These are phyloP conservation scores for Pythium phragmiticola DNA, from an alignment of 352 stramenopile species.

Conservation along the genomic window DNA sequence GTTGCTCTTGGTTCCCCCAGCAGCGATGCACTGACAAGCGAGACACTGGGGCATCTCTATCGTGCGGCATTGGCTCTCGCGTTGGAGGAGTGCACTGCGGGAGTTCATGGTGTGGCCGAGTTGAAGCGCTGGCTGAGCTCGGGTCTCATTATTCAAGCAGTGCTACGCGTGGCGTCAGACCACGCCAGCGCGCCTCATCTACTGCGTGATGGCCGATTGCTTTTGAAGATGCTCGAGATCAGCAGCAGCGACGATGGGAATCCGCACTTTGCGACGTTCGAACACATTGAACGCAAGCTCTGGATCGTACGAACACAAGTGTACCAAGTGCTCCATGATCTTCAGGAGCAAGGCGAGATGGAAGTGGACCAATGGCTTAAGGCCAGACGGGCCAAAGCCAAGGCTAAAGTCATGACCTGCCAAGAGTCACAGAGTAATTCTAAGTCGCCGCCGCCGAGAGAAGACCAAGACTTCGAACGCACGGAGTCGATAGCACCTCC, in stretches of 20 bases:
- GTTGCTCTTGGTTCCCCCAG: background rate
- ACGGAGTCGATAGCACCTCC: background rate
- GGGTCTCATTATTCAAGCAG: conserved; percentile 1
- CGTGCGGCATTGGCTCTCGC: background rate
- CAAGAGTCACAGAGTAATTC: background rate
- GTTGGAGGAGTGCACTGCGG: background rate
- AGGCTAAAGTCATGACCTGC: background rate
- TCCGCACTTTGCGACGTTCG: conserved; percentile 9
- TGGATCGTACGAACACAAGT: conserved; percentile 21
- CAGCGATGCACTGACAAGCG: background rate
- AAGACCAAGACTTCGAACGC: background rate
- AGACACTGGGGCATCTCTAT: background rate
- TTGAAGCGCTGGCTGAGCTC: conserved; percentile 8
- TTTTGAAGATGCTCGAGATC: conserved; percentile 1
- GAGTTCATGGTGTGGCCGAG: background rate
- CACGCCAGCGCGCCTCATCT: background rate
- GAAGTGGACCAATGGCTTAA: conserved; percentile 19
- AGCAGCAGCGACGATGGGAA: conserved; percentile 12
- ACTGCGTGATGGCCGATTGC: background rate
- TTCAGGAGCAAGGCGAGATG: conserved; percentile 13
- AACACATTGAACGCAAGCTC: conserved; percentile 23
- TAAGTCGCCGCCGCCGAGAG: background rate
- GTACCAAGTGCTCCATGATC: conserved; percentile 19
- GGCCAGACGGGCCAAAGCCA: background rate
- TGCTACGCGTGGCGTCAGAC: background rate